Conservation (phyloP, 257 asterid genomes). For the Solanum dulcamara region DNA sequence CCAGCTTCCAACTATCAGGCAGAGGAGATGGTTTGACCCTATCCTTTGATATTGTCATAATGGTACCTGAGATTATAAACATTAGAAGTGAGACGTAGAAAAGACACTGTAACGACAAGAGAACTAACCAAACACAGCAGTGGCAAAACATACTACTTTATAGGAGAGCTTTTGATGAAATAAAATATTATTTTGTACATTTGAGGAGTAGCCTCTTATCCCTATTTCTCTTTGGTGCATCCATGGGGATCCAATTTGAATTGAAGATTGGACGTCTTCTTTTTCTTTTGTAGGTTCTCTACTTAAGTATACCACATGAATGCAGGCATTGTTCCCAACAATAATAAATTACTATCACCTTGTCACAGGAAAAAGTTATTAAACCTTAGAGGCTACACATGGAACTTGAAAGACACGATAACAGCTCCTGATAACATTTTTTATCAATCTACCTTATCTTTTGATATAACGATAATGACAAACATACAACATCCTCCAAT, state of each 20-base stretch:
- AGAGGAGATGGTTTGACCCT: slow-evolving; percentile 95
- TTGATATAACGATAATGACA: not conserved
- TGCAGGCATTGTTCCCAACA: not conserved
- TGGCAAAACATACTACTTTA: not conserved
- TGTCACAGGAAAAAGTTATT: not conserved
- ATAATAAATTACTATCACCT: not conserved
- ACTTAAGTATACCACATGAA: not conserved
- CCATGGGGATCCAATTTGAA: not conserved
- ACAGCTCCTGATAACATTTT: not conserved
- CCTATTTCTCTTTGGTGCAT: not conserved
- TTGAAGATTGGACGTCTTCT: not conserved
- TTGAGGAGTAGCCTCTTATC: not conserved
- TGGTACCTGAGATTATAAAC: slow-evolving; percentile 53
- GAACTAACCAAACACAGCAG: not conserved
- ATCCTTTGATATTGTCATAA: slow-evolving; percentile 96
- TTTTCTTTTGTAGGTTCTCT: not conserved
- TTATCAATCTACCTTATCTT: not conserved
- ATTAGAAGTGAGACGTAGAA: not conserved
- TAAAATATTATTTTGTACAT: not conserved
- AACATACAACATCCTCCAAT: not conserved
- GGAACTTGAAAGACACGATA: not conserved
- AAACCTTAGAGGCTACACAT: not conserved
- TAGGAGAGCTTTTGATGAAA: not conserved
- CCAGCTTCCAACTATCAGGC: slow-evolving; percentile 97
- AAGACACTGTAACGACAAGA: not conserved